Evolutionary conservation across 768 basidiomycete genomes (phyloP).

Genomic region (Tulasnella sp.): DNA sequence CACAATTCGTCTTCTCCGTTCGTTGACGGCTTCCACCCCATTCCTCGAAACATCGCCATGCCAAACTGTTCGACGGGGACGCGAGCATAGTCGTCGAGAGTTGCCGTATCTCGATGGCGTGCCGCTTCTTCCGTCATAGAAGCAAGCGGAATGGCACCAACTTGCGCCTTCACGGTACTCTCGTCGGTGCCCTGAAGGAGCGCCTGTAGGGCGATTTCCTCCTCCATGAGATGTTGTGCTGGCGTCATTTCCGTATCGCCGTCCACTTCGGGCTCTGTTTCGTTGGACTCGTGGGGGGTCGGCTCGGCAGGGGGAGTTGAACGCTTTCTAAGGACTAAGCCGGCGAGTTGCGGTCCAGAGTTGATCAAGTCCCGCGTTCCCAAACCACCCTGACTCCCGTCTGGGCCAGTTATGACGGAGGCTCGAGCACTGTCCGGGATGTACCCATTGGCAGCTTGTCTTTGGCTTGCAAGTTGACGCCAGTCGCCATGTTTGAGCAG

Average conservation of each 20-base stretch:
- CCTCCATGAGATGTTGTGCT: conserved; percentile 52
- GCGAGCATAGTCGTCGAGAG: conserved; percentile 83
- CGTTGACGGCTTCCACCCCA: conserved; percentile 92
- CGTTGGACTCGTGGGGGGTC: conserved; percentile 37
- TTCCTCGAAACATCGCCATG: conserved; percentile 87
- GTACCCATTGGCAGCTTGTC: conserved; percentile 59
- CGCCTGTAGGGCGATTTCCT: conserved; percentile 48
- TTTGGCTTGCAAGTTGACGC: conserved; percentile 74
- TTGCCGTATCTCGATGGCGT: conserved; percentile 81
- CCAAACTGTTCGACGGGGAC: conserved; percentile 94
- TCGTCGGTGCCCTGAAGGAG: conserved; percentile 47
- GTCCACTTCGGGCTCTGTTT: conserved; percentile 36
- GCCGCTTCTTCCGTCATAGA: conserved; percentile 82
- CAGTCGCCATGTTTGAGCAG: conserved; percentile 88
- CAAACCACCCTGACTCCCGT: conserved; percentile 77
- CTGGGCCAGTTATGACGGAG: conserved; percentile 53
- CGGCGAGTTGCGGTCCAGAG: conserved; percentile 69
- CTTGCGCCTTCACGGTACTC: conserved; percentile 39
- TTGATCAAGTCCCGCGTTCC: conserved; percentile 77
- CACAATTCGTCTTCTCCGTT: conserved; percentile 72
- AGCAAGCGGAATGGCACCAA: conserved; percentile 66
- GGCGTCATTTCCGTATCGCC: conserved; percentile 46
- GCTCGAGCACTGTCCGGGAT: conserved; percentile 66
- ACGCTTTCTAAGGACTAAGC: conserved; percentile 59
- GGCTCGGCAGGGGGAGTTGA: conserved; percentile 39